phyloP scores from a whole-genome alignment of 345 rosid genomes.

The Aquilaria malaccensis region DNA sequence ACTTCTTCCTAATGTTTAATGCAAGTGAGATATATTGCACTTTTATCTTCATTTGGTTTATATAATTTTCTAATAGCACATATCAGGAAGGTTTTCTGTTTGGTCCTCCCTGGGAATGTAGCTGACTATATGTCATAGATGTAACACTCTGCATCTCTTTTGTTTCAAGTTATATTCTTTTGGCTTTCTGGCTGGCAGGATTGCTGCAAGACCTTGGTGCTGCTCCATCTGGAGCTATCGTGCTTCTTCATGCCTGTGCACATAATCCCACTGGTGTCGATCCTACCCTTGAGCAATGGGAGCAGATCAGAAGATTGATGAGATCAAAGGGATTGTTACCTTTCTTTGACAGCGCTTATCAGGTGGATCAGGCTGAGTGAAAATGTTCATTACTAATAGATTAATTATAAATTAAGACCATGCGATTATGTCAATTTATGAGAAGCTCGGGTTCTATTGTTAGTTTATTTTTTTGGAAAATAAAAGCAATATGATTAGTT shows the following conservation, averaged over 20 bases:
- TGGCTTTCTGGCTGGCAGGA: conserved; percentile 36
- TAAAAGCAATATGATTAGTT: background rate
- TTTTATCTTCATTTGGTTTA: background rate
- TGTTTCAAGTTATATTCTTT: background rate
- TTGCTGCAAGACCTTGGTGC: conserved; percentile 77
- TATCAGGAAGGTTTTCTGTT: background rate
- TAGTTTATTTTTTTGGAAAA: background rate
- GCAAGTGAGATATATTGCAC: background rate
- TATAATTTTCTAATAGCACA: background rate
- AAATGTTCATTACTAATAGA: background rate
- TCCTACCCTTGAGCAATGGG: conserved; percentile 90
- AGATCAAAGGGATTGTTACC: conserved; percentile 76
- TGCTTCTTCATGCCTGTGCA: conserved; percentile 97
- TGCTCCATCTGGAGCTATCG: conserved; percentile 79
- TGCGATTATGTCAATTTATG: background rate
- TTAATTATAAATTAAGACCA: background rate
- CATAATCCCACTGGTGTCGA: conserved; percentile 98
- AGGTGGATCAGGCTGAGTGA: conserved; percentile 31
- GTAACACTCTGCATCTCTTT: conserved; percentile 2
- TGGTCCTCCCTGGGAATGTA: background rate
- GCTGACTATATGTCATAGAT: background rate
- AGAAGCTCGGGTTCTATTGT: background rate
- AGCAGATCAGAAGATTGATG: conserved; percentile 66
- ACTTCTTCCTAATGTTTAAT: background rate
- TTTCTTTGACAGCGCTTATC: conserved; percentile 97